phyloP scores from a whole-genome alignment of 495 filamentous ascomycete species.

The Xanthoparmelia taractica region DNA sequence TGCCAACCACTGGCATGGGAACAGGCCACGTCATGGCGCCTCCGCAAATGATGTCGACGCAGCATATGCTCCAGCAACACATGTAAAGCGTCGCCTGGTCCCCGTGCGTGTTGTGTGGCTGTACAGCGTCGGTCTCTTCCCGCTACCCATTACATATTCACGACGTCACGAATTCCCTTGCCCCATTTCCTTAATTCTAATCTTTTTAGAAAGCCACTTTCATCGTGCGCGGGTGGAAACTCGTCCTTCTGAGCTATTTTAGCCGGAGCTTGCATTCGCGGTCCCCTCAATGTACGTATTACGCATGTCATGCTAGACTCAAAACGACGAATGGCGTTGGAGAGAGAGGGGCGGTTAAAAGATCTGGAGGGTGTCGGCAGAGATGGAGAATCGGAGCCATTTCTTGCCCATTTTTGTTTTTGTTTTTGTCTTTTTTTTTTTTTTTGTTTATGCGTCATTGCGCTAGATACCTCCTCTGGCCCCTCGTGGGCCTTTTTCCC shows the following conservation, averaged over 20 bases:
- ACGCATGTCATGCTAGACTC: not conserved
- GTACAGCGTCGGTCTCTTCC: not conserved
- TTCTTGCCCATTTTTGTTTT: not conserved
- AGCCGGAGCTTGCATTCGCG: not conserved
- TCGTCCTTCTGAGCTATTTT: not conserved
- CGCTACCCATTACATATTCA: not conserved
- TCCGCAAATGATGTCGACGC: conserved; percentile 37
- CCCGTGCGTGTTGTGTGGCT: no score
- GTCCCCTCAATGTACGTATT: not conserved
- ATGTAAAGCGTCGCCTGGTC: conserved; percentile 25
- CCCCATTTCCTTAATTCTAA: not conserved
- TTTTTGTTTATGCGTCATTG: no score
- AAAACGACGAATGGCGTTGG: conserved; percentile 1
- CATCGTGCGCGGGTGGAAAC: not conserved
- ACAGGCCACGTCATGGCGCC: conserved; percentile 37
- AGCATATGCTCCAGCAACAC: conserved; percentile 29
- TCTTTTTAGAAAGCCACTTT: not conserved
- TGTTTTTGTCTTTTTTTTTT: no score
- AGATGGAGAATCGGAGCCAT: not conserved
- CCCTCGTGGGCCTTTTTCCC: not conserved
- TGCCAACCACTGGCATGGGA: conserved; percentile 38
- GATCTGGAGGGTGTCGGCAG: not conserved
- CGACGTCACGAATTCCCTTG: not conserved
- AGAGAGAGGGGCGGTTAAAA: not conserved
- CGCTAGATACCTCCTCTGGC: not conserved